Percentiles rank a stretch among this genome's conserved stretches.
Evolutionary conservation across 2,329 filamentous ascomycete genomes (phyloP).

Genomic region (Trichophyton verrucosum): DNA sequence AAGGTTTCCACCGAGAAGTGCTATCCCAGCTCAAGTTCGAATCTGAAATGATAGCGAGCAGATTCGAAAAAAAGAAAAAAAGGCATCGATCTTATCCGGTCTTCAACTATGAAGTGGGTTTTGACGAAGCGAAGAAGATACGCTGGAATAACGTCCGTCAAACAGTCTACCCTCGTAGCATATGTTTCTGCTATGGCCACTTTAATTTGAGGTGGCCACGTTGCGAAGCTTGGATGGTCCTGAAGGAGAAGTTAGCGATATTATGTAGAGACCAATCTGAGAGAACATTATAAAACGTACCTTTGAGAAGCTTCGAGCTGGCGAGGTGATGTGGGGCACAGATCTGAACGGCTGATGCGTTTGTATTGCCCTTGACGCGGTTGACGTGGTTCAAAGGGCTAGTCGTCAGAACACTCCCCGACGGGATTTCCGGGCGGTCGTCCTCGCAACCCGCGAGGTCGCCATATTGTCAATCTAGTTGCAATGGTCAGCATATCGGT

Average conservation of each 20-base stretch:
- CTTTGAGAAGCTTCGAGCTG: conserved; percentile 29
- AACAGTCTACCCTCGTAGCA: conserved; percentile 1
- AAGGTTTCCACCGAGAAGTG: neutral
- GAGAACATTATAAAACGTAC: conserved; percentile 16
- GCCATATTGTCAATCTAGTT: conserved; percentile 73
- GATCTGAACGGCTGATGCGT: conserved; percentile 23
- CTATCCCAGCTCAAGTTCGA: neutral
- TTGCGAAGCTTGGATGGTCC: conserved; percentile 35
- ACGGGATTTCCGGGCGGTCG: conserved; percentile 50
- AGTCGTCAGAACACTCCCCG: conserved; percentile 44
- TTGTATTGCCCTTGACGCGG: conserved; percentile 24
- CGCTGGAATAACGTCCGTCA: conserved; percentile 2
- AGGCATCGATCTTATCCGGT: neutral
- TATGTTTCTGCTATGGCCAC: neutral
- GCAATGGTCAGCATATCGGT: conserved; percentile 5
- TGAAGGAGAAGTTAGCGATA: conserved; percentile 10
- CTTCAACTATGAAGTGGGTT: neutral
- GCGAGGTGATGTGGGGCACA: conserved; percentile 22
- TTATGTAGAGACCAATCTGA: neutral
- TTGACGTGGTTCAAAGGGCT: conserved; percentile 31
- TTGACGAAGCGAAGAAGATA: neutral
- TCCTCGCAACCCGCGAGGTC: conserved; percentile 82
- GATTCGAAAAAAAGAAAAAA: neutral
- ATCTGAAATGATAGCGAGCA: neutral
- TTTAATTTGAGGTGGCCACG: conserved; percentile 12